Percentiles rank a stretch among this genome's conserved stretches.
phyloP scores from a whole-genome alignment of 352 stramenopile species.

The Globisporangium recalcitrans region DNA sequence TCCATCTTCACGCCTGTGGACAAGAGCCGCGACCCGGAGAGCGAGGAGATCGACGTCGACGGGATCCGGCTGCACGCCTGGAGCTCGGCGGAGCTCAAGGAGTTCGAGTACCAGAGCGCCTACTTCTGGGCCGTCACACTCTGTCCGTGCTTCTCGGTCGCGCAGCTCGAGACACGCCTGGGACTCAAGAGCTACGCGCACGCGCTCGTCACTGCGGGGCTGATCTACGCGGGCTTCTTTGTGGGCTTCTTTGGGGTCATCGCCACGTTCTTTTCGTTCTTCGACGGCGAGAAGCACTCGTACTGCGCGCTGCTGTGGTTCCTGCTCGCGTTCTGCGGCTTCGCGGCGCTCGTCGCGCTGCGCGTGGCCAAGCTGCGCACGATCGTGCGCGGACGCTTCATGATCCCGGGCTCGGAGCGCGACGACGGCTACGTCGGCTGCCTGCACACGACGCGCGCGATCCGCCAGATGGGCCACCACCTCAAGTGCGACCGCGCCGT shows the following conservation, averaged over 20 bases:
- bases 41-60: slow-evolving; percentile 10
- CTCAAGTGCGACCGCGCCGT: slow-evolving; percentile 12
- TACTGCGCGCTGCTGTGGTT: slow-evolving; percentile 5
- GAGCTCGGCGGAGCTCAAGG: slow-evolving; percentile 5
- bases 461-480: slow-evolving; percentile 13
- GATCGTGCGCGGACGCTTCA: neutral
- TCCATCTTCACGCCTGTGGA: slow-evolving; percentile 15
- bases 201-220: neutral
- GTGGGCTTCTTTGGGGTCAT: neutral
- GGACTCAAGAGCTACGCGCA: slow-evolving; percentile 4
- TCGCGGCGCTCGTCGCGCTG: neutral
- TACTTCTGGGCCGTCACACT: slow-evolving; percentile 14
- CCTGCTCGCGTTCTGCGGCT: slow-evolving; percentile 2
- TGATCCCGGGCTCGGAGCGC: slow-evolving; percentile 1
- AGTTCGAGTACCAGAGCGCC: slow-evolving; percentile 5
- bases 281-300: neutral
- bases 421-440: slow-evolving; percentile 6
- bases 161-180: slow-evolving; percentile 9
- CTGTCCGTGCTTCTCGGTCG: slow-evolving; percentile 14
- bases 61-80: slow-evolving; percentile 10
- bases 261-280: slow-evolving; percentile 11
- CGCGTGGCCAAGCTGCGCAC: slow-evolving; percentile 8
- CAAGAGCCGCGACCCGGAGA: slow-evolving; percentile 8
- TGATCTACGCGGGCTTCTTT: slow-evolving; percentile 7
- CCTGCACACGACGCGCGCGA: slow-evolving; percentile 3